These are phyloP conservation scores for Boletus insuetus DNA, from an alignment of 768 basidiomycete genomes.

Conservation along the genomic window DNA sequence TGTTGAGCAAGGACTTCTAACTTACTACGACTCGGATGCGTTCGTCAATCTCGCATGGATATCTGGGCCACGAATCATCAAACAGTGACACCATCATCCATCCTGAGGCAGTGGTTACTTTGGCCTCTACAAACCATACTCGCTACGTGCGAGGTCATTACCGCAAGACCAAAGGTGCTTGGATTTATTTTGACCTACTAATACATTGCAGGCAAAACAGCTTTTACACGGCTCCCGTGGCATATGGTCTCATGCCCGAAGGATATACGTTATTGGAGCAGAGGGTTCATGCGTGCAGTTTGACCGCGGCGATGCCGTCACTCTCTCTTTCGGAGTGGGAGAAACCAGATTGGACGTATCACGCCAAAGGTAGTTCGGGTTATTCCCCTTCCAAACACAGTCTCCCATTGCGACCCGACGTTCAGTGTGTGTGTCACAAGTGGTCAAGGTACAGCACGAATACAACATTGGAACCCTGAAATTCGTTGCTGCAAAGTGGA, in stretches of 20 bases:
- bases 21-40: too few relatives aligned
- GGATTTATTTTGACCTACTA: not conserved
- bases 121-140: conserved; percentile 76
- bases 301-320: conserved; percentile 46
- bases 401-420: too few relatives aligned
- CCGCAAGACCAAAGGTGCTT: conserved; percentile 80
- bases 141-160: conserved; percentile 68
- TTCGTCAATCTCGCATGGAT: too few relatives aligned
- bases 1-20: too few relatives aligned
- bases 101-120: conserved; percentile 76
- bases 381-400: too few relatives aligned
- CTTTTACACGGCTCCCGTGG: conserved; percentile 86
- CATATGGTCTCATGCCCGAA: conserved; percentile 89
- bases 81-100: too few relatives aligned
- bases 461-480: too few relatives aligned
- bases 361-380: conserved; percentile 78
- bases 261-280: conserved; percentile 89
- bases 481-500: too few relatives aligned
- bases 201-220: conserved; percentile 77
- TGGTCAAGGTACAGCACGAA: too few relatives aligned
- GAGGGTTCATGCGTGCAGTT: conserved; percentile 69
- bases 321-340: conserved; percentile 79
- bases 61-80: too few relatives aligned
- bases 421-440: too few relatives aligned
- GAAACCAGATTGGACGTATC: conserved; percentile 91